Conservation (phyloP, 257 asterid genomes). For the Prunella vulgaris region DNA sequence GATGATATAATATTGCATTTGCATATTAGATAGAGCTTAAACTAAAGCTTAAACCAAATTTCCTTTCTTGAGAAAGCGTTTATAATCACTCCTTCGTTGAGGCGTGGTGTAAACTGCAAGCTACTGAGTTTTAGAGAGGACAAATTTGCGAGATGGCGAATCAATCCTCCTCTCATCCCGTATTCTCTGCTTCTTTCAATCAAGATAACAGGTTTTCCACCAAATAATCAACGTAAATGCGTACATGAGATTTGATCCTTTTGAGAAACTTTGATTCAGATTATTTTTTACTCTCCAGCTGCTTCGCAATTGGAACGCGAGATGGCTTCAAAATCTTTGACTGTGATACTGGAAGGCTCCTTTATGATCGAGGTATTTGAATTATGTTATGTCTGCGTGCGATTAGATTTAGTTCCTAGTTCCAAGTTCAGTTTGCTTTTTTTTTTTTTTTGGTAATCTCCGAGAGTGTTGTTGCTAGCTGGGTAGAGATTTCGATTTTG, state of each 20-base stretch:
- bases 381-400: not conserved
- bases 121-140: not conserved
- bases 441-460: not conserved
- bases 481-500: not conserved
- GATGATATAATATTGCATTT: too few species aligned
- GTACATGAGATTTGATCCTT: not conserved
- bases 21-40: too few species aligned
- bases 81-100: not conserved
- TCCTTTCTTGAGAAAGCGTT: not conserved
- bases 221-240: not conserved
- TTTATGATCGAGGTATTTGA: slow-evolving; percentile 68
- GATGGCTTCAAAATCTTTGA: slow-evolving; percentile 75
- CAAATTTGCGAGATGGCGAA: slow-evolving; percentile 63
- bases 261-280: not conserved
- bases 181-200: slow-evolving; percentile 82
- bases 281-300: slow-evolving; percentile 31
- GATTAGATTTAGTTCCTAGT: not conserved
- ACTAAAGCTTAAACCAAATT: not conserved
- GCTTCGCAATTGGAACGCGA: slow-evolving; percentile 81
- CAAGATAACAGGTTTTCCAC: slow-evolving; percentile 67
- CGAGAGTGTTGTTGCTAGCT: not conserved
- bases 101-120: not conserved
- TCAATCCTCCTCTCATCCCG: slow-evolving; percentile 48
- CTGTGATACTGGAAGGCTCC: slow-evolving; percentile 69
- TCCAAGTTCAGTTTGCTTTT: not conserved